Conservation (phyloP, 140 eudicot species). For the Anethum foeniculum region DNA sequence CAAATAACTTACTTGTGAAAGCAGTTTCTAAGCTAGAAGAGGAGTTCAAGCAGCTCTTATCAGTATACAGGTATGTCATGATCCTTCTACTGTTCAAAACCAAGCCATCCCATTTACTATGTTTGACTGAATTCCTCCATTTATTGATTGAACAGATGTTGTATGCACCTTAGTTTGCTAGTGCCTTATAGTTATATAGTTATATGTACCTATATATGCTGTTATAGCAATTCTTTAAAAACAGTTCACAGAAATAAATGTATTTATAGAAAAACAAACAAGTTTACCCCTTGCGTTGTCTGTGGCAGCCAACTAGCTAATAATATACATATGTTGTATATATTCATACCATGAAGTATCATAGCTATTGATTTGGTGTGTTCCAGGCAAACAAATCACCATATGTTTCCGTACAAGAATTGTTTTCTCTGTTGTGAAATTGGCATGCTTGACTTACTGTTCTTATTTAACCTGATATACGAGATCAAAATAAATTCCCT, state of each 20-base stretch:
- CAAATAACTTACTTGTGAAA: conserved; percentile 66
- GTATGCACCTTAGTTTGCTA: background rate
- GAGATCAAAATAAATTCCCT: background rate
- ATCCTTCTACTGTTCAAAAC: background rate
- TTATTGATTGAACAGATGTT: background rate
- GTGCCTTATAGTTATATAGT: background rate
- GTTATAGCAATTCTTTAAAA: background rate
- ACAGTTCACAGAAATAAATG: too few relatives aligned
- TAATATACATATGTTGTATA: background rate
- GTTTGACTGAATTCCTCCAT: background rate
- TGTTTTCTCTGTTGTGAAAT: background rate
- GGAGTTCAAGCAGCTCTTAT: conserved; percentile 71
- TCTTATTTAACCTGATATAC: background rate
- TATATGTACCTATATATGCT: background rate
- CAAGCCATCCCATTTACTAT: background rate
- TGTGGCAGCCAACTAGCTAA: background rate
- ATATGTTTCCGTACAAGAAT: background rate
- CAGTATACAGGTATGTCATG: conserved; percentile 60
- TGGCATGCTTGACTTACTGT: background rate
- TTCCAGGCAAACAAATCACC: background rate
- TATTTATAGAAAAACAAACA: background rate
- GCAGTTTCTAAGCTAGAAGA: conserved; percentile 97
- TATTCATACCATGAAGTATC: background rate
- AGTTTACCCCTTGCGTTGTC: background rate
- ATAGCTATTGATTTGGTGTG: background rate